phyloP scores from a whole-genome alignment of 495 filamentous ascomycete genomes.

The Aspergillus nanangensis region DNA sequence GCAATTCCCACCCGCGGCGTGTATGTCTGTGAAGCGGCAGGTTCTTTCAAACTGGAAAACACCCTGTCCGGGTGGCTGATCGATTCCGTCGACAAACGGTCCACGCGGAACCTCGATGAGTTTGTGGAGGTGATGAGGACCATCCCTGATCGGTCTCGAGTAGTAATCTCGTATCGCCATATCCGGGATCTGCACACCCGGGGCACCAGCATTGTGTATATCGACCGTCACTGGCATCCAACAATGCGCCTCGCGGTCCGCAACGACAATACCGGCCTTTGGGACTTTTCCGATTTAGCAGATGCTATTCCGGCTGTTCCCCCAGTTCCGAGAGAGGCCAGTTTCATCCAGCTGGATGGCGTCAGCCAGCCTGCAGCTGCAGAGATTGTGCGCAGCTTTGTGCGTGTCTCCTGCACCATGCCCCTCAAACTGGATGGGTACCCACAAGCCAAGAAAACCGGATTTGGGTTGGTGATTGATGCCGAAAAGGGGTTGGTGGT shows the following conservation, averaged over 20 bases:
- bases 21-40: constrained; percentile 90
- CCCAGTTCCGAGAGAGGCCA: constrained; percentile 69
- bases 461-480: constrained; percentile 92
- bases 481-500: constrained; percentile 93
- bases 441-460: constrained; percentile 85
- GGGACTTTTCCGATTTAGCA: constrained; percentile 87
- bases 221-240: constrained; percentile 91
- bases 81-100: constrained; percentile 84
- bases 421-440: constrained; percentile 96
- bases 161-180: constrained; percentile 94
- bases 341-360: constrained; percentile 87
- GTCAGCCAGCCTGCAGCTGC: constrained; percentile 86
- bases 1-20: constrained; percentile 89
- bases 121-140: constrained; percentile 89
- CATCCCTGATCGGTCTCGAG: constrained; percentile 82
- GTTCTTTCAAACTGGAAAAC: constrained; percentile 90
- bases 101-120: constrained; percentile 76
- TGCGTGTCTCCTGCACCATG: constrained; percentile 86
- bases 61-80: constrained; percentile 91
- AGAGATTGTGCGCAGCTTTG: constrained; percentile 90
- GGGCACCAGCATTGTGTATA: constrained; percentile 84
- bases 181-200: constrained; percentile 91
- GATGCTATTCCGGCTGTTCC: constrained; percentile 71
- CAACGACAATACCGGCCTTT: constrained; percentile 85
- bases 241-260: constrained; percentile 92